These are phyloP conservation scores for Puccinia novopanici DNA, from an alignment of 1,284 basidiomycete species.

Conservation along the genomic window DNA sequence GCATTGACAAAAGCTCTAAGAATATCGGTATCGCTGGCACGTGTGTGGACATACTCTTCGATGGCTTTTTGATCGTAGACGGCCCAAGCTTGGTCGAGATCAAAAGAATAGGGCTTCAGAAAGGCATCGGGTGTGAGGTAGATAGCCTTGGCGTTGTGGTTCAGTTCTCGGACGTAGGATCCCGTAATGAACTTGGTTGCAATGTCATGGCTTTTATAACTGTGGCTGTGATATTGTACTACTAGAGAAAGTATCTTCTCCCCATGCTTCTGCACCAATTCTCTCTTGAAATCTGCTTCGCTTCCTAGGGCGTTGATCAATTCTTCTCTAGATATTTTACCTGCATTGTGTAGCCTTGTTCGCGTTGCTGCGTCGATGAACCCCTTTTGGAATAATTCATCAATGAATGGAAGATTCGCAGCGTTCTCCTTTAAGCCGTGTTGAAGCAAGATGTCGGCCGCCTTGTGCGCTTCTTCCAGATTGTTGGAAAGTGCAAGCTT, in stretches of 20 bases:
- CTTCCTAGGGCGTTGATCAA: background rate
- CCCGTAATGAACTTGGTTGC: background rate
- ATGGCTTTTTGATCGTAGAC: background rate
- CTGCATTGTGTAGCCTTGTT: background rate
- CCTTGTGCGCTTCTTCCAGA: too few relatives aligned
- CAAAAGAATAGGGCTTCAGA: background rate
- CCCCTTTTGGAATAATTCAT: slow-evolving; percentile 1
- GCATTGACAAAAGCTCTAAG: background rate
- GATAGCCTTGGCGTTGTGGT: slow-evolving; percentile 8
- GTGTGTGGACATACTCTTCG: background rate
- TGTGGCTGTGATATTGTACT: background rate
- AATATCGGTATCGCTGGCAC: too few relatives aligned
- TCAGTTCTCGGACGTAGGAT: background rate
- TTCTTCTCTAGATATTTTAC: background rate
- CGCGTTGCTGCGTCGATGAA: background rate
- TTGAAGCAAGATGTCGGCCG: background rate
- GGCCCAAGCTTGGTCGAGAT: background rate
- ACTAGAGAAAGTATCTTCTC: background rate
- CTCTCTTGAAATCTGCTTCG: slow-evolving; percentile 5
- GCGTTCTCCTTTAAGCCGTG: too few relatives aligned
- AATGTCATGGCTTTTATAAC: too few relatives aligned
- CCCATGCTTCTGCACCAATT: background rate
- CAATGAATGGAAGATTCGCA: slow-evolving; percentile 15
- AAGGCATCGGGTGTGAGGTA: slow-evolving; percentile 10
- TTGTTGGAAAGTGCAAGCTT: too few relatives aligned